Percentiles rank a stretch among this genome's conserved stretches.
phyloP scores from a whole-genome alignment of 768 basidiomycete species.

The Xerocomellus intermedius region DNA sequence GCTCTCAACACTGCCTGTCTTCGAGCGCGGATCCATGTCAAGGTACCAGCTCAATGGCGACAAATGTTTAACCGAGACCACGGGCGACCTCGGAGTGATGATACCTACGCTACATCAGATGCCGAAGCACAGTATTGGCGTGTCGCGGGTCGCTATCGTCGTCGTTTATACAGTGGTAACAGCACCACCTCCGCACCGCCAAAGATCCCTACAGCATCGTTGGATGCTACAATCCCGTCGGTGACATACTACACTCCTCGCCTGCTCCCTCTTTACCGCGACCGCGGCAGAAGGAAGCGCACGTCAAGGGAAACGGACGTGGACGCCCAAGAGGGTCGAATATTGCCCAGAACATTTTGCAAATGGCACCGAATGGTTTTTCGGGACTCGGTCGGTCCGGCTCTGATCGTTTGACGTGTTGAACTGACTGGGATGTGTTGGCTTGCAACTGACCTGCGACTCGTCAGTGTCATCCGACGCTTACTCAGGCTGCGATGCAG shows the following conservation, averaged over 20 bases:
- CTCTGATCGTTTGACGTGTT: background rate
- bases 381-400: slow-evolving; percentile 37
- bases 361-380: slow-evolving; percentile 52
- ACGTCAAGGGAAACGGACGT: slow-evolving; percentile 2
- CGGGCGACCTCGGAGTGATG: background rate
- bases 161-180: slow-evolving; percentile 27
- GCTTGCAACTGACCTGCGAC: background rate
- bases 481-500: slow-evolving; percentile 31
- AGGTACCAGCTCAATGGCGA: slow-evolving; percentile 9
- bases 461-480: slow-evolving; percentile 36
- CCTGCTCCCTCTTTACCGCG: slow-evolving; percentile 40
- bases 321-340: slow-evolving; percentile 23
- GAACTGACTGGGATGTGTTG: background rate
- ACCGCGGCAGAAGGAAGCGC: slow-evolving; percentile 1
- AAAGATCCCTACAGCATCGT: slow-evolving; percentile 1
- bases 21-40: slow-evolving; percentile 11
- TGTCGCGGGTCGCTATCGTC: slow-evolving; percentile 25
- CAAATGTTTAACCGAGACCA: background rate
- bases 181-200: background rate
- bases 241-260: slow-evolving; percentile 37
- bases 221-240: slow-evolving; percentile 16
- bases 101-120: slow-evolving; percentile 20
- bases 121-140: slow-evolving; percentile 34
- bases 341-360: slow-evolving; percentile 38
- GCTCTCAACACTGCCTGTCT: slow-evolving; percentile 18